Evolutionary conservation across 2,329 filamentous ascomycete genomes (phyloP).

Genomic region (Aureobasidium uvarum): DNA sequence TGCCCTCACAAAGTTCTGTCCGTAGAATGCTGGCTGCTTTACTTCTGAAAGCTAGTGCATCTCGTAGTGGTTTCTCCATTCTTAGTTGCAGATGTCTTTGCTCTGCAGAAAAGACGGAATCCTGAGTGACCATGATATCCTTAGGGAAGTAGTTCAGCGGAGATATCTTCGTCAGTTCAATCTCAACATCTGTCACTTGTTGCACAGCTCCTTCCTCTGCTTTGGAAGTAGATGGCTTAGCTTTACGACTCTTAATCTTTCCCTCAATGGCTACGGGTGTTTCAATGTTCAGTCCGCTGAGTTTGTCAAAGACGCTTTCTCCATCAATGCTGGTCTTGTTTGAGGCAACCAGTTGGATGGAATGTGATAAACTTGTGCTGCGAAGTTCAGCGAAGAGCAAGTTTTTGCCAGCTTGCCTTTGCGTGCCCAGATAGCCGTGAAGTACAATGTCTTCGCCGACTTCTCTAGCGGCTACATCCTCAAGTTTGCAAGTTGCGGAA

Average conservation of each 20-base stretch:
- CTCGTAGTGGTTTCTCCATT: slow-evolving; percentile 64
- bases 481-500: slow-evolving; percentile 43
- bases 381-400: slow-evolving; percentile 67
- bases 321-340: slow-evolving; percentile 26
- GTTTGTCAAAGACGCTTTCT: slow-evolving; percentile 30
- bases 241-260: slow-evolving; percentile 45
- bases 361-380: slow-evolving; percentile 43
- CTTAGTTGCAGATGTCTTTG: slow-evolving; percentile 82
- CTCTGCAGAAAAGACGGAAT: slow-evolving; percentile 70
- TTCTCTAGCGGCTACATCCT: slow-evolving; percentile 31
- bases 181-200: slow-evolving; percentile 50
- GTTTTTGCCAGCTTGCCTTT: slow-evolving; percentile 64
- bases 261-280: slow-evolving; percentile 58
- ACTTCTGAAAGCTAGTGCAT: slow-evolving; percentile 69
- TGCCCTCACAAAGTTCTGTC: slow-evolving; percentile 52
- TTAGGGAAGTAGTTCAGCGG: slow-evolving; percentile 71
- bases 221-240: slow-evolving; percentile 28
- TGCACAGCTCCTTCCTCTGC: slow-evolving; percentile 36
- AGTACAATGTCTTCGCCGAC: slow-evolving; percentile 50
- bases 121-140: slow-evolving; percentile 72
- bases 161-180: slow-evolving; percentile 61
- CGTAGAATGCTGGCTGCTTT: slow-evolving; percentile 56
- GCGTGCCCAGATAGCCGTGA: slow-evolving; percentile 70
- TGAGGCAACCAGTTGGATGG: slow-evolving; percentile 38
- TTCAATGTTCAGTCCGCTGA: slow-evolving; percentile 49